Conservation (phyloP, 2,329 filamentous ascomycete genomes). For the Bipolaris sorokiniana region DNA sequence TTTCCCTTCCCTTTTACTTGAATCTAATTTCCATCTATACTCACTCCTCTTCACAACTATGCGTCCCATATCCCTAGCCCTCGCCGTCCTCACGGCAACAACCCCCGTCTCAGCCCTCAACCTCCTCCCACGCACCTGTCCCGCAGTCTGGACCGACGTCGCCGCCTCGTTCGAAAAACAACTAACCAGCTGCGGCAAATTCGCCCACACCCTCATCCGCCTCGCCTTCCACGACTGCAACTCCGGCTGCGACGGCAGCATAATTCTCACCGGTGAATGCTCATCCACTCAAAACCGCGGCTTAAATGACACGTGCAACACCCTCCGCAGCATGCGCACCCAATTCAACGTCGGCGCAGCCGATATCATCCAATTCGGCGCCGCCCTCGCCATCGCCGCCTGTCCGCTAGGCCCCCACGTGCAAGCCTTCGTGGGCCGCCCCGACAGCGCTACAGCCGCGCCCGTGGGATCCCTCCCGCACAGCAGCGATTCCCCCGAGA, state of each 20-base stretch:
- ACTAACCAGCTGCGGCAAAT: constrained; percentile 27
- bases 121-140: constrained; percentile 23
- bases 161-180: constrained; percentile 22
- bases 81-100: constrained; percentile 2
- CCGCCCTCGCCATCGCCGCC: constrained; percentile 27
- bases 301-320: constrained; percentile 50
- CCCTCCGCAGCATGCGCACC: constrained; percentile 47
- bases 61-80: background rate
- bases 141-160: constrained; percentile 27
- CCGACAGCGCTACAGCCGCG: constrained; percentile 25
- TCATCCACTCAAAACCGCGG: constrained; percentile 51
- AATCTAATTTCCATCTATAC: too few species aligned
- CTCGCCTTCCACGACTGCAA: constrained; percentile 39
- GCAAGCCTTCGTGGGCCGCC: constrained; percentile 28
- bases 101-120: constrained; percentile 1
- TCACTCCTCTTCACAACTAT: background rate
- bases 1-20: too few species aligned
- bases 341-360: constrained; percentile 45
- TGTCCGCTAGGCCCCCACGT: constrained; percentile 35
- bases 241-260: constrained; percentile 35
- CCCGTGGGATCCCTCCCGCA: constrained; percentile 20
- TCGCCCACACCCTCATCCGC: constrained; percentile 32
- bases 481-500: constrained; percentile 22
- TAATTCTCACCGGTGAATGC: constrained; percentile 36
- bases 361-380: constrained; percentile 40